phyloP scores from a whole-genome alignment of 345 rosid species.

The Rhizophora apiculata region DNA sequence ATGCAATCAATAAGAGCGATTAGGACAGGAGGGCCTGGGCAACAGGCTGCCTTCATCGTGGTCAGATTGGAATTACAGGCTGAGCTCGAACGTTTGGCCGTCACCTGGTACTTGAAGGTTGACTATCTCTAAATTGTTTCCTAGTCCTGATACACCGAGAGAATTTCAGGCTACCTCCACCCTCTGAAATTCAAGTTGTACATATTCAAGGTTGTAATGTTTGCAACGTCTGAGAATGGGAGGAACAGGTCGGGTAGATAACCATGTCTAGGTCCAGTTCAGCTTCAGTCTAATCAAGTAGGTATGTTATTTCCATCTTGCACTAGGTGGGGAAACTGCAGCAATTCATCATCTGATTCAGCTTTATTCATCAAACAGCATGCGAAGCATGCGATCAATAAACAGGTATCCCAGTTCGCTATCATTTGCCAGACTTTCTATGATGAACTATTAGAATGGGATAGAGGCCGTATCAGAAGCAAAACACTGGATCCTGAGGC shows the following conservation, averaged over 20 bases:
- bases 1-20: not conserved
- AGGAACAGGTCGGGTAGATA: not conserved
- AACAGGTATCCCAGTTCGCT: too few species aligned
- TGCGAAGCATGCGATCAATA: too few species aligned
- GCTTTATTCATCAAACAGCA: not conserved
- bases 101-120: not conserved
- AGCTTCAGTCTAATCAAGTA: not conserved
- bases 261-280: too few species aligned
- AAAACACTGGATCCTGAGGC: too few species aligned
- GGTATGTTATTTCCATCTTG: not conserved
- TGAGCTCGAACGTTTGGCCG: not conserved
- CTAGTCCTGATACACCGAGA: constrained; percentile 6
- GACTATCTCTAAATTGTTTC: constrained; percentile 14
- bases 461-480: too few species aligned
- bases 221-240: not conserved
- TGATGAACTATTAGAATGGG: too few species aligned
- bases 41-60: constrained; percentile 5
- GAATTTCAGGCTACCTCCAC: not conserved
- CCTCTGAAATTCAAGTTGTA: not conserved
- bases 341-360: too few species aligned
- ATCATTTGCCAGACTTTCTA: too few species aligned
- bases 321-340: not conserved
- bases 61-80: not conserved
- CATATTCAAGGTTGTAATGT: not conserved
- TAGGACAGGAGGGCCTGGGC: constrained; percentile 14